Conservation (phyloP, 306 rosid genomes). For the Inga oerstediana region DNA sequence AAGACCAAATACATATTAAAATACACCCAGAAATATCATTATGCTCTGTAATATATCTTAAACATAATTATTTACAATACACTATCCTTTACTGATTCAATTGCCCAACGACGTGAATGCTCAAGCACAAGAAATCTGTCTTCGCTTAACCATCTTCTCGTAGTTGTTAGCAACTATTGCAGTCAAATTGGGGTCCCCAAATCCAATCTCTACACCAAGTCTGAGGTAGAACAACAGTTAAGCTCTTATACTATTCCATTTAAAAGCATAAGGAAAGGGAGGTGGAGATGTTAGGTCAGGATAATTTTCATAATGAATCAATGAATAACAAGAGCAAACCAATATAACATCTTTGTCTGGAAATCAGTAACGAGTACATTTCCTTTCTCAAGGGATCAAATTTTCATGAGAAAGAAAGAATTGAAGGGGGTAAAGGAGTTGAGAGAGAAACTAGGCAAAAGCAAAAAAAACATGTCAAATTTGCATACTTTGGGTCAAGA, state of each 20-base stretch:
- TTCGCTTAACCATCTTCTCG: conserved; percentile 74
- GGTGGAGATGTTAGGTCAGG: background rate
- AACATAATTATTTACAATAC: conserved; percentile 33
- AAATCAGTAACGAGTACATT: background rate
- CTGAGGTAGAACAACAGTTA: conserved; percentile 50
- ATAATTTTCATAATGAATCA: conserved; percentile 12
- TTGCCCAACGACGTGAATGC: conserved; percentile 14
- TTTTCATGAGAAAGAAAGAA: background rate
- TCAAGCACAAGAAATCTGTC: conserved; percentile 85
- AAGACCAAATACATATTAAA: conserved; percentile 25
- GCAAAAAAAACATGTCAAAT: conserved; percentile 10
- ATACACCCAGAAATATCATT: conserved; percentile 22
- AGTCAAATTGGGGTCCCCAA: conserved; percentile 88
- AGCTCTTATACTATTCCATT: conserved; percentile 9
- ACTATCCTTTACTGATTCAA: conserved; percentile 13
- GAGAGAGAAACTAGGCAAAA: background rate
- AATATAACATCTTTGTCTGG: background rate
- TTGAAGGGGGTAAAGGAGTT: background rate
- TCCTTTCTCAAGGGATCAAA: background rate
- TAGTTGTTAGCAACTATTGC: conserved; percentile 88
- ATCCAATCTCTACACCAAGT: conserved; percentile 78
- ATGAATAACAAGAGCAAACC: background rate
- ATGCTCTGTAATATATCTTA: conserved; percentile 30
- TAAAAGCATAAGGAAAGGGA: background rate
- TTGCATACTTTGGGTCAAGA: conserved; percentile 86